Evolutionary conservation across 2,329 filamentous ascomycete genomes (phyloP), one percentile per base, ranked within the genome.

Genomic region (Aspergillus brunneoviolaceus): DNA sequence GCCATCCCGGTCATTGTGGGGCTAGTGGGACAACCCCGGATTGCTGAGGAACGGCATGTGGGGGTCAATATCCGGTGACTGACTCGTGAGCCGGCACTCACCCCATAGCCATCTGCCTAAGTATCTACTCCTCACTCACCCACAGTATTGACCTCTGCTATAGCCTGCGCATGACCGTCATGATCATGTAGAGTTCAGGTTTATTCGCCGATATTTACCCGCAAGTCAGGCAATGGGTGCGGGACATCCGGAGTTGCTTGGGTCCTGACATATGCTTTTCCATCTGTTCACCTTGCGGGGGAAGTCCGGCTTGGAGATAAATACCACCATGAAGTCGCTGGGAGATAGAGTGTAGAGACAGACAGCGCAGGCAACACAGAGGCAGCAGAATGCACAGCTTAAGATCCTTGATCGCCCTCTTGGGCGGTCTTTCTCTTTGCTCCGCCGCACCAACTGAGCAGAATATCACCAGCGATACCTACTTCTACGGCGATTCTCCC

Each of bases 401-500:
- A 3, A 10, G 21, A 5, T 48, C 49, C 39, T 31, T 62, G 3
- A 5, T 56, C 12, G 47, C 58, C 49, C 25, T 66, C 29, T 39
- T 65, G n/a, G 56, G 55, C 11, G 45, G 55, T 12, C 42, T 63
- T 12, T 57, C 59, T 2, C 51, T 66, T 23, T 50, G 39, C 11
- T 69, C 29, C 45, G 53, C 59, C 5, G 60, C 60, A 12, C 57
- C 62, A 10, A 49, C 61, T 1, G 58, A 45, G 35, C 57, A 64
- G 25, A 67, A 68, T 42, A 69, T 70, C 25, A 67, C 65, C 3
- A 65, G 58, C 27, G 67, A 70, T 39, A 49, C 60, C 5, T 60
- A 57, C 45, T 70, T 69, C 55, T 70, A 67, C 56, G 69, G 69
- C n/a, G 47, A 67, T 9, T 69, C 68, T 2, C 67, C 68, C 2